These are phyloP conservation scores for Blastocystis sp. DNA, from an alignment of 352 stramenopile genomes.

Conservation along the genomic window DNA sequence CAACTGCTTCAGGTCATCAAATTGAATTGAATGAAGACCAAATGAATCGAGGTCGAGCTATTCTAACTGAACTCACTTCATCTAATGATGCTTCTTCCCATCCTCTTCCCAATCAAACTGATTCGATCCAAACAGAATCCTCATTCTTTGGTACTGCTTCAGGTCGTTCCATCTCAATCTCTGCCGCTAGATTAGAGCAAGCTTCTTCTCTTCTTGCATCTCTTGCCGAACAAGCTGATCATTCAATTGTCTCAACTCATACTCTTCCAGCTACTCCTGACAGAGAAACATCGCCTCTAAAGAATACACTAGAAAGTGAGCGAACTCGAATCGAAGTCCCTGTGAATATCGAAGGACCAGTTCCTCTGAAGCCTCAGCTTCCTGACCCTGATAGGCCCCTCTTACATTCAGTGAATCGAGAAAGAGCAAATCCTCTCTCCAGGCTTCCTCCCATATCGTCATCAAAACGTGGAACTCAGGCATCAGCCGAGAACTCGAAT, in stretches of 20 bases:
- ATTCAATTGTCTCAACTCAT: background rate
- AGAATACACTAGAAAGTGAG: background rate
- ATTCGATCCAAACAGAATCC: background rate
- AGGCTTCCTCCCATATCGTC: background rate
- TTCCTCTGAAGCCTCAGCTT: background rate
- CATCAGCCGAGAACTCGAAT: background rate
- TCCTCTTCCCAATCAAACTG: background rate
- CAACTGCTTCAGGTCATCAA: background rate
- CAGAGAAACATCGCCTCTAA: background rate
- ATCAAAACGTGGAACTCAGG: background rate
- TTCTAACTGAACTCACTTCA: background rate
- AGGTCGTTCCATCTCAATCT: background rate
- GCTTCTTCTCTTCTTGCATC: background rate
- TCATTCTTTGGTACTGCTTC: background rate
- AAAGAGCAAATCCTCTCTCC: background rate
- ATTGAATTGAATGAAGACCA: background rate
- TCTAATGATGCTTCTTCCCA: background rate
- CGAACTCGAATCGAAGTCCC: background rate
- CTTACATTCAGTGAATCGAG: background rate
- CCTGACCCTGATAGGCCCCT: too few relatives aligned
- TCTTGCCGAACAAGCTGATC: background rate
- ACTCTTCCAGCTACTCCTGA: background rate
- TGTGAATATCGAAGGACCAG: background rate
- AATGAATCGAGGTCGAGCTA: background rate
- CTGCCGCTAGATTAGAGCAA: background rate